Evolutionary conservation across 2,329 filamentous ascomycete genomes (phyloP).

Genomic region (Lachnellula occidentalis): DNA sequence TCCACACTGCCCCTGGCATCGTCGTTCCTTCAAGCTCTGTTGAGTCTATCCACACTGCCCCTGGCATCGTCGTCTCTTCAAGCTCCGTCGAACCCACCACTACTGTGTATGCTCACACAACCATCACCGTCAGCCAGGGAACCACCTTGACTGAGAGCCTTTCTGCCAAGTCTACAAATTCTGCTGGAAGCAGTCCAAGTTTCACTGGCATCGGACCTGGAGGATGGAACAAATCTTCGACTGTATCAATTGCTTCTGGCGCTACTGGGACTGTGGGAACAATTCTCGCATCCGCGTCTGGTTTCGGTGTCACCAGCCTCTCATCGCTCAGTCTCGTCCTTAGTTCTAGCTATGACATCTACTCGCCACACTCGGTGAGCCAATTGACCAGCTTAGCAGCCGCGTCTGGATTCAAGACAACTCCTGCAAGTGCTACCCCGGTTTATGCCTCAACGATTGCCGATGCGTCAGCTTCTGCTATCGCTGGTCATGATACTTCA

Average conservation of each 20-base stretch:
- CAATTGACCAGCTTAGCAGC: constrained; percentile 11
- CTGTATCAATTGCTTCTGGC: not conserved
- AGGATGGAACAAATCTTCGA: constrained; percentile 22
- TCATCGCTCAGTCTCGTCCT: not conserved
- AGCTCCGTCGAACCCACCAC: constrained; percentile 2
- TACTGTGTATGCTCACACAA: constrained; percentile 11
- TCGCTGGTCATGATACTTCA: not conserved
- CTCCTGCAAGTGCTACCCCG: not conserved
- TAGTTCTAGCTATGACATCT: constrained; percentile 13
- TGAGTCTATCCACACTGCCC: not conserved
- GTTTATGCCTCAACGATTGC: not conserved
- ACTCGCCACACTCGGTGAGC: constrained; percentile 1
- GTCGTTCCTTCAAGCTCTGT: not conserved
- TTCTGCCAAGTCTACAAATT: not conserved
- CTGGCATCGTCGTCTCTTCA: not conserved
- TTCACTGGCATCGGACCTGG: constrained; percentile 11
- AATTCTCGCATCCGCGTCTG: constrained; percentile 1
- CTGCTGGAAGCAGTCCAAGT: not conserved
- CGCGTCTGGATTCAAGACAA: constrained; percentile 5
- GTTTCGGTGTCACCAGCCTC: not conserved
- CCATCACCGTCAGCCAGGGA: constrained; percentile 5
- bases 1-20: not conserved
- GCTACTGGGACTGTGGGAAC: not conserved
- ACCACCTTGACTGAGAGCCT: constrained; percentile 16
- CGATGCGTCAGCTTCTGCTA: not conserved